phyloP scores from a whole-genome alignment of 1,139 yeast species.

The Groenewaldozyma auringiensis region DNA sequence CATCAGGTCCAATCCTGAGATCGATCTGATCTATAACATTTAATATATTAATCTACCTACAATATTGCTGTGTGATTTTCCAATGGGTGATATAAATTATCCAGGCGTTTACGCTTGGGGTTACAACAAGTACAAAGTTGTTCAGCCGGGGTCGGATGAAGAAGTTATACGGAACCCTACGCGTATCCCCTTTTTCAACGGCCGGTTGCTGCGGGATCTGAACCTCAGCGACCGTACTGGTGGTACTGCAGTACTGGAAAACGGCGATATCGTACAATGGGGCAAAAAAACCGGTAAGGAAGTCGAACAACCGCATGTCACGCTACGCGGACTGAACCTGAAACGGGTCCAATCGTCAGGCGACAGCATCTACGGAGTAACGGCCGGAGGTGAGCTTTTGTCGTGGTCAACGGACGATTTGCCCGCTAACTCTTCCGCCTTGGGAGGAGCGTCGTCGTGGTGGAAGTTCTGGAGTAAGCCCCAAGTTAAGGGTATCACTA shows the following conservation, averaged over 20 bases:
- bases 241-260: conserved; percentile 49
- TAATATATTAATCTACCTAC: too few relatives aligned
- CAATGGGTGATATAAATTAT: conserved; percentile 1
- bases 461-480: conserved; percentile 8
- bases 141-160: conserved; percentile 30
- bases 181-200: conserved; percentile 58
- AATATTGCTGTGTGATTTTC: too few relatives aligned
- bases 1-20: too few relatives aligned
- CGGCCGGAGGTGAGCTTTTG: conserved; percentile 36
- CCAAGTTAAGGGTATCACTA: conserved; percentile 5
- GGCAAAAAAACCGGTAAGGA: conserved; percentile 33
- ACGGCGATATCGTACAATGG: conserved; percentile 76
- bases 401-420: conserved; percentile 13
- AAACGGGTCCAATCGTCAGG: conserved; percentile 44
- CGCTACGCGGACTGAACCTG: conserved; percentile 26
- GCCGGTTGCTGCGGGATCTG: conserved; percentile 52
- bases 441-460: neutral
- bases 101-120: conserved; percentile 55
- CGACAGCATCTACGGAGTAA: conserved; percentile 49
- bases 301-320: conserved; percentile 39
- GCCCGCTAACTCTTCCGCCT: neutral
- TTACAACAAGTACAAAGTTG: conserved; percentile 37
- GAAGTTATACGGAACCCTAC: conserved; percentile 45
- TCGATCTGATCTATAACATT: too few relatives aligned
- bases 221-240: conserved; percentile 46